Base-by-base conservation (phyloP, 2,329 filamentous ascomycete species). In the Aspergillus felis region DNA sequence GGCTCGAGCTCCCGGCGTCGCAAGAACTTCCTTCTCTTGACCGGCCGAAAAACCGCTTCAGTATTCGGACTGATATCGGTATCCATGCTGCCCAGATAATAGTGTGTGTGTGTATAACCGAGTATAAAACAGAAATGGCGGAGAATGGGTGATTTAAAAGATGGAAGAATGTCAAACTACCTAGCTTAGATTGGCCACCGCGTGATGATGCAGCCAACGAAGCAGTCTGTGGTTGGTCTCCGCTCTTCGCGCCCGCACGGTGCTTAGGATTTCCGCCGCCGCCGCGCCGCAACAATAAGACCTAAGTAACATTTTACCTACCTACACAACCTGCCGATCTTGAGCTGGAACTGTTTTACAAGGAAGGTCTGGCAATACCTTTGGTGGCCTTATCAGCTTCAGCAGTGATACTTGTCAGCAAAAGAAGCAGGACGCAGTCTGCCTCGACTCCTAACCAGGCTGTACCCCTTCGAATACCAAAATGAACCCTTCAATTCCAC, bases 1-100 rank as follows among this genome's bases (percentile, higher is more conserved):
- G 59, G 54, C 14, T 62, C 58, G 51, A 62, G 53, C 38, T 67
- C 61, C 4, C 80, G 76, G 61, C 77, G 79, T 55, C 80, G 79
- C 60, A 79, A 71, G 54, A 81, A 77, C 64, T 81, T 83, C 59
- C 80, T 74, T 55, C 77, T 76, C 70, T 83, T 84, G 7, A 73
- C 73, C 17, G 80, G 73, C 32, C 80, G 74, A 61, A 82, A 82
- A 12, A 78, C 59, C 6, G 76, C 64, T 46, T 74, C 70, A 4
- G 70, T 58, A 0, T 57, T 38, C 42, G 58, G 32, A 20, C 63
- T 57, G 7, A 58, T 41, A 22, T 73, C 65, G 2, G 67, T 58
- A 47, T 74, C 66, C 72, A 75, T 75, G 3, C 4, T 63, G 44
- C 24, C 12, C 29, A 24, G 38, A 35, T 29, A 38, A 32, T 20